These are phyloP conservation scores for Candida germanica DNA, from an alignment of 805 yeast species.

Conservation along the genomic window DNA sequence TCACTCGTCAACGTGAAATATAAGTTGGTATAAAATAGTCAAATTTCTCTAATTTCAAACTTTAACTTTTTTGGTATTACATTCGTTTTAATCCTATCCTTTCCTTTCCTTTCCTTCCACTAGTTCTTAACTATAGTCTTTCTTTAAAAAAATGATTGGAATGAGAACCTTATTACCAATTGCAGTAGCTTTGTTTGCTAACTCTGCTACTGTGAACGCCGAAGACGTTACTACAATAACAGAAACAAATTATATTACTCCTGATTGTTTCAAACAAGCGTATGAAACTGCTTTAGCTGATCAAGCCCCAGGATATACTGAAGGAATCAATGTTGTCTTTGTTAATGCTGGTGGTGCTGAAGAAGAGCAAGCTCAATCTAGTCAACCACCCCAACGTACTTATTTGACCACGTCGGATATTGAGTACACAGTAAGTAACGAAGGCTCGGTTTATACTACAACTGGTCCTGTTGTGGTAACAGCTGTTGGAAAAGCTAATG, in stretches of 20 bases:
- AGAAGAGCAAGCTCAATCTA: constrained; percentile 3
- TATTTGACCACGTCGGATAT: constrained; percentile 17
- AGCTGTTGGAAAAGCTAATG: constrained; percentile 3
- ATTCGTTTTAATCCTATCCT: constrained; percentile 2
- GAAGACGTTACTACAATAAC: constrained; percentile 22
- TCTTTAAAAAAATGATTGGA: not conserved
- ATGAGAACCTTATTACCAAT: not conserved
- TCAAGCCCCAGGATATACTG: constrained; percentile 16
- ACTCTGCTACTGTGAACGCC: constrained; percentile 2
- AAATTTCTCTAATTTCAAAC: too few species aligned
- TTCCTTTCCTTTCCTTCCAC: constrained; percentile 1
- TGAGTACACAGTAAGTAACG: constrained; percentile 18
- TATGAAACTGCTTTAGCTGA: constrained; percentile 18
- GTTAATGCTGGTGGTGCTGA: constrained; percentile 17
- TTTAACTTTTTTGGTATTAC: too few species aligned
- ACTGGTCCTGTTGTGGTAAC: constrained; percentile 14
- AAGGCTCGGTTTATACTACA: constrained; percentile 13
- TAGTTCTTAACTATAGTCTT: not conserved
- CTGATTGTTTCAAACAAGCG: constrained; percentile 19
- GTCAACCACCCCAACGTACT: constrained; percentile 7
- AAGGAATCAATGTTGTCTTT: constrained; percentile 31
- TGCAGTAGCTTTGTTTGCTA: not conserved
- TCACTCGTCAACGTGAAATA: too few species aligned
- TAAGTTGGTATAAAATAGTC: too few species aligned
- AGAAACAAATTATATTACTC: constrained; percentile 24